Percentiles rank a stretch among this genome's conserved stretches.
These are phyloP conservation scores for Aspergillus floridensis DNA, from an alignment of 2,329 filamentous ascomycete species.

Conservation along the genomic window DNA sequence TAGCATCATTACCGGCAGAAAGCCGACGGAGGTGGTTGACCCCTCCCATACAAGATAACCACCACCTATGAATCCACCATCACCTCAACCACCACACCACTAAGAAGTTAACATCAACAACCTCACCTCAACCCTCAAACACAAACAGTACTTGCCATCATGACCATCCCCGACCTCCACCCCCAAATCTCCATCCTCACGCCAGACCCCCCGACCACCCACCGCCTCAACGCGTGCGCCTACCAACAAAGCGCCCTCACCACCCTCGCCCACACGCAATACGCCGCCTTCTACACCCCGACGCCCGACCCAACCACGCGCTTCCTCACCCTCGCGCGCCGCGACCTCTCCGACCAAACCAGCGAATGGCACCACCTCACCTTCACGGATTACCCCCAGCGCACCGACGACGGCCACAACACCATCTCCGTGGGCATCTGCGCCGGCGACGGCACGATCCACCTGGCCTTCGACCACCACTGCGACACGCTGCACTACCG, in stretches of 20 bases:
- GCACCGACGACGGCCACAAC: slow-evolving; percentile 4
- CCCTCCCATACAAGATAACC: too few relatives aligned
- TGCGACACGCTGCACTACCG: slow-evolving; percentile 1
- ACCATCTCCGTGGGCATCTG: slow-evolving; percentile 1
- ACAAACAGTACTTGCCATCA: background rate
- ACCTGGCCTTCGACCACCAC: slow-evolving; percentile 3
- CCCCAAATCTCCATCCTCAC: background rate
- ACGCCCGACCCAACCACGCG: background rate
- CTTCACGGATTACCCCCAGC: background rate
- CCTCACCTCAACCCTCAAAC: too few relatives aligned
- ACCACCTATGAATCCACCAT: too few relatives aligned
- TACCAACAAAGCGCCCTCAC: slow-evolving; percentile 5
- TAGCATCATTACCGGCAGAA: too few relatives aligned
- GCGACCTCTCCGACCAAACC: background rate
- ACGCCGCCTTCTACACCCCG: slow-evolving; percentile 2
- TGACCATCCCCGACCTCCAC: background rate
- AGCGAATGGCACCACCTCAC: slow-evolving; percentile 2
- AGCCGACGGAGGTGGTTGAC: too few relatives aligned
- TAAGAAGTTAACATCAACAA: too few relatives aligned
- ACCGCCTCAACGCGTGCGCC: slow-evolving; percentile 2
- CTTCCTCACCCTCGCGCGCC: background rate
- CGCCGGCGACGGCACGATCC: background rate
- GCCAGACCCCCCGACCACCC: background rate
- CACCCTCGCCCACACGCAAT: background rate
- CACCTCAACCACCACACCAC: too few relatives aligned